Conservation (phyloP, 2,329 filamentous ascomycete genomes). For the Trichocomaceae sp. region DNA sequence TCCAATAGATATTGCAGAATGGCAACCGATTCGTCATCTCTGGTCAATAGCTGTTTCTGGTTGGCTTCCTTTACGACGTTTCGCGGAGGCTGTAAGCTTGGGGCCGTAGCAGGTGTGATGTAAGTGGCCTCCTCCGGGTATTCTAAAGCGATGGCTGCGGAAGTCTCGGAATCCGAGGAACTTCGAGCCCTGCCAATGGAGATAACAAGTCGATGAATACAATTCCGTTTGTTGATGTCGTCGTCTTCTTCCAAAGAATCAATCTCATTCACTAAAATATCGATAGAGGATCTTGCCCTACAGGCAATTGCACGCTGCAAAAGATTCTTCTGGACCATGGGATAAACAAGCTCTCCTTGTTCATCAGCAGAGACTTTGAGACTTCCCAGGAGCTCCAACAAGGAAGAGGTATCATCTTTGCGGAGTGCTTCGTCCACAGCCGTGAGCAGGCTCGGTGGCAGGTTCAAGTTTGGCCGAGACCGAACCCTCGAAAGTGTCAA, state of each 20-base stretch:
- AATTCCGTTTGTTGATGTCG: conserved; percentile 91
- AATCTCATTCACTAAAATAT: conserved; percentile 62
- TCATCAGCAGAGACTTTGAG: conserved; percentile 51
- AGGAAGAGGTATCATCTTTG: conserved; percentile 35
- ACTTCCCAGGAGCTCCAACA: conserved; percentile 50
- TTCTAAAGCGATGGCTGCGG: conserved; percentile 46
- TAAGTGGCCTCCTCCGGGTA: conserved; percentile 58
- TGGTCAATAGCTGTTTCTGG: conserved; percentile 52
- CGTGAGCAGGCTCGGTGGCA: conserved; percentile 53
- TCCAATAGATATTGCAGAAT: conserved; percentile 60
- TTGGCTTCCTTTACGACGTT: conserved; percentile 62
- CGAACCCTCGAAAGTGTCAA: conserved; percentile 70
- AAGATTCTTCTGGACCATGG: conserved; percentile 47
- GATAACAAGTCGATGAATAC: conserved; percentile 85
- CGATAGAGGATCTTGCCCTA: conserved; percentile 66
- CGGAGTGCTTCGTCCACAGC: conserved; percentile 36
- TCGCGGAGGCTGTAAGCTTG: conserved; percentile 54
- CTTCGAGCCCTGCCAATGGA: conserved; percentile 73
- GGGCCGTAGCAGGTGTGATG: conserved; percentile 69
- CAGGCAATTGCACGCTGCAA: conserved; percentile 54
- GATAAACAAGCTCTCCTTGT: conserved; percentile 59
- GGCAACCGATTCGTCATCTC: conserved; percentile 69
- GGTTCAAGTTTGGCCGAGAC: conserved; percentile 65
- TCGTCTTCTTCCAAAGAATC: conserved; percentile 74
- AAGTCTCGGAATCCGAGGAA: conserved; percentile 47